These are phyloP conservation scores for Mortierella polycephala DNA, from an alignment of 371 early-diverging fungal genomes.

Conservation along the genomic window DNA sequence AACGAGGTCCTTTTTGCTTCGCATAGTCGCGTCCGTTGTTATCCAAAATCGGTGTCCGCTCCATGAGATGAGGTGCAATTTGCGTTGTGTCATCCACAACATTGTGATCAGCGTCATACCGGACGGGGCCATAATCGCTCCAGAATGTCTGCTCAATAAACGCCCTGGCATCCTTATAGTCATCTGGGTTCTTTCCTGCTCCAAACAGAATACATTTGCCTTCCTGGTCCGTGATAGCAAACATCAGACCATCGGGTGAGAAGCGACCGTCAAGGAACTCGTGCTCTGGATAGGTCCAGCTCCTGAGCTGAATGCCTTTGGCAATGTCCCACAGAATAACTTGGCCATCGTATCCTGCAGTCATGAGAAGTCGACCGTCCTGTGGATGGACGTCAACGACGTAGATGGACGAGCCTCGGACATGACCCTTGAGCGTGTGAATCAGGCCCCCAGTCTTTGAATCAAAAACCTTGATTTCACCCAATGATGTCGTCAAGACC, in stretches of 20 bases:
- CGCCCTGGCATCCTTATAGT: slow-evolving; percentile 66
- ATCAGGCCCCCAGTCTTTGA: slow-evolving; percentile 66
- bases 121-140: slow-evolving; percentile 75
- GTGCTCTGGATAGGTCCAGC: slow-evolving; percentile 57
- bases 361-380: slow-evolving; percentile 74
- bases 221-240: slow-evolving; percentile 76
- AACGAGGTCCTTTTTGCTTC: slow-evolving; percentile 68
- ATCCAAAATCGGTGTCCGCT: slow-evolving; percentile 71
- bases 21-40: slow-evolving; percentile 77
- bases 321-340: slow-evolving; percentile 84
- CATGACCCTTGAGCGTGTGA: slow-evolving; percentile 68
- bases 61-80: slow-evolving; percentile 75
- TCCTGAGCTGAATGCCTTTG: slow-evolving; percentile 56
- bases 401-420: slow-evolving; percentile 68
- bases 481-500: slow-evolving; percentile 69
- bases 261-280: slow-evolving; percentile 66
- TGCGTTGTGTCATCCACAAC: slow-evolving; percentile 73
- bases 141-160: slow-evolving; percentile 82
- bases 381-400: slow-evolving; percentile 82
- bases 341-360: slow-evolving; percentile 89
- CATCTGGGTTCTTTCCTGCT: slow-evolving; percentile 65
- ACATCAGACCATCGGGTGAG: slow-evolving; percentile 66
- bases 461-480: slow-evolving; percentile 72
- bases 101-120: slow-evolving; percentile 70
- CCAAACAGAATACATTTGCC: slow-evolving; percentile 77